phyloP scores from a whole-genome alignment of 371 early-diverging fungal genomes.

The Circinella umbellata region DNA sequence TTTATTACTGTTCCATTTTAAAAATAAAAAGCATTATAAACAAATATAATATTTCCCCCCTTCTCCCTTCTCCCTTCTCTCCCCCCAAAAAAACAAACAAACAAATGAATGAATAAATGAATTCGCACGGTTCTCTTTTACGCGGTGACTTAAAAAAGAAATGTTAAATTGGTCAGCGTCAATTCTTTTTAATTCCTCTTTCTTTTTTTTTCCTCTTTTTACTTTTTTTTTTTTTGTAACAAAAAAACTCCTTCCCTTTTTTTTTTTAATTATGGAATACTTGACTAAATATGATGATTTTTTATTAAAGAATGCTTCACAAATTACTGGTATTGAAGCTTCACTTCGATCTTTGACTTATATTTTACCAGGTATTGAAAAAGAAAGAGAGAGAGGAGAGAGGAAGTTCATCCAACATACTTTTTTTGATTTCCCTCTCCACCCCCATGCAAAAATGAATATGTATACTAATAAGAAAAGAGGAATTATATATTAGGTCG shows the following conservation, averaged over 20 bases:
- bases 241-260: constrained; percentile 9
- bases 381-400: too few relatives aligned
- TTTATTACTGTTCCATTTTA: too few relatives aligned
- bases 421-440: too few relatives aligned
- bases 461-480: too few relatives aligned
- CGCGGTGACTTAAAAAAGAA: neutral
- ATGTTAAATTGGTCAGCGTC: neutral
- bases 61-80: too few relatives aligned
- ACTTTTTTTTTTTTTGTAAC: constrained; percentile 1
- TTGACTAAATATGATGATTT: constrained; percentile 78
- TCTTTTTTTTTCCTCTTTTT: neutral
- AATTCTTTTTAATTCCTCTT: neutral
- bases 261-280: constrained; percentile 42
- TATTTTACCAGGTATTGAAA: constrained; percentile 79
- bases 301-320: constrained; percentile 84
- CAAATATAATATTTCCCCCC: too few relatives aligned
- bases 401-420: too few relatives aligned
- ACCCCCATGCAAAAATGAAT: too few relatives aligned
- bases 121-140: neutral
- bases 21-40: too few relatives aligned
- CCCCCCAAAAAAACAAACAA: too few relatives aligned
- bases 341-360: constrained; percentile 88
- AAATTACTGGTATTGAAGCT: constrained; percentile 88
- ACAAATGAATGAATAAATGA: too few relatives aligned
- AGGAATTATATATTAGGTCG: constrained; percentile 63